Evolutionary conservation across 352 stramenopile genomes (phyloP), one percentile per base, ranked within the genome.

Genomic region (Aphanomyces cochlioides): DNA sequence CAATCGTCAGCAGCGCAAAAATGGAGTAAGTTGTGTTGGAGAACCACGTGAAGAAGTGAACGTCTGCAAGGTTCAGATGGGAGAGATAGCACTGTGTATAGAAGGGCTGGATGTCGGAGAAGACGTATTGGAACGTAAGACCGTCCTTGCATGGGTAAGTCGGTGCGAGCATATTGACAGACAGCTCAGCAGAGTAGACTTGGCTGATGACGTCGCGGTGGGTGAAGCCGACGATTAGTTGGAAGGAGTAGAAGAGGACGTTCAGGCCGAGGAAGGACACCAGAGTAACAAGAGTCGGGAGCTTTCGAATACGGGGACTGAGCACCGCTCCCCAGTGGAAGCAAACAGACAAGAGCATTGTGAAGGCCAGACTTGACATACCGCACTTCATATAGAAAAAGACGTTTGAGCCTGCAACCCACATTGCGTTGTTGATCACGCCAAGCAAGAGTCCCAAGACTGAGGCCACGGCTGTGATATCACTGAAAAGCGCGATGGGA

Each of bases 271-370:
- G 77, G 71, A 96, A 96, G 6, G 81, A 77, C 21, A 92, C 70
- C 0, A 80, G 78, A 3, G 85, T 82, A 5, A 84, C 91, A 13
- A 73, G 75, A 67, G 91, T 90, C 0, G 88, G 86, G 4, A 94
- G 57, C 50, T 90, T 89, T 17, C 88, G 84, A 21, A 96, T 74
- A 8, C 84, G 81, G 37, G 91, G 79, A 61, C 81, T 92, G 19
- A 96, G 70, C 50, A 96, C 87, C 6, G 86, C 92, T 38, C 82
- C 88, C 88, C 88, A 96, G 72, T 96, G 88, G 64, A 92, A 94
- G 70, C 86, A 94, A 66, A 96, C 88, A 4, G 86, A 85, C 19
- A 83, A 88, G 21, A 96, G 77, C 88, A 96, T 96, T 61, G 88
- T 96, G 60, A 94, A 96, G 28, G 86, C 93, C 69, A 96, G 88